A percentile compares a stretch with the other conserved stretches of the same genome.
Conservation (phyloP, 2,329 filamentous ascomycete species). For the Boeremia exigua region DNA sequence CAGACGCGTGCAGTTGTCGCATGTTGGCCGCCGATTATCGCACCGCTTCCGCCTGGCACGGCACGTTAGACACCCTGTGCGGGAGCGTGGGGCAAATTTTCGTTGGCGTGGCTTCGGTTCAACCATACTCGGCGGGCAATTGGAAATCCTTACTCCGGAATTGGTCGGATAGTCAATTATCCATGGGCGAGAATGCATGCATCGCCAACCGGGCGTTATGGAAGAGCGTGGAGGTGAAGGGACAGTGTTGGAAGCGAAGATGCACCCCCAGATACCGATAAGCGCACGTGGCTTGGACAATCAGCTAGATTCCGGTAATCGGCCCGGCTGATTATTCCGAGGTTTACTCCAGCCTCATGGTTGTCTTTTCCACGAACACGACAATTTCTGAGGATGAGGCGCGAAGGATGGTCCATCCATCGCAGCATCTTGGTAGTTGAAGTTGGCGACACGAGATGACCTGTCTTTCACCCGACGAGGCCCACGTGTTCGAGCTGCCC, state of each 20-base stretch:
- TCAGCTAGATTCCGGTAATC: slow-evolving; percentile 9
- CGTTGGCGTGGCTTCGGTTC: slow-evolving; percentile 42
- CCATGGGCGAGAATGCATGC: slow-evolving; percentile 11
- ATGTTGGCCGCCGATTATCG: slow-evolving; percentile 42
- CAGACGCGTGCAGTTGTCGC: slow-evolving; percentile 44
- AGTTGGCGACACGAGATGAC: slow-evolving; percentile 6
- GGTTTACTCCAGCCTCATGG: slow-evolving; percentile 1
- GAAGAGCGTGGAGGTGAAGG: slow-evolving; percentile 12
- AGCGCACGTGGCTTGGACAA: slow-evolving; percentile 9
- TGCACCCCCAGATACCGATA: slow-evolving; percentile 11
- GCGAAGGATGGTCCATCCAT: slow-evolving; percentile 1
- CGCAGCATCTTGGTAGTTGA: not conserved
- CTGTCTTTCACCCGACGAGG: slow-evolving; percentile 14
- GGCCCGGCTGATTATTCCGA: slow-evolving; percentile 14
- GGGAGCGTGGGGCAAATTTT: slow-evolving; percentile 46
- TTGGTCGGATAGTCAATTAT: slow-evolving; percentile 18
- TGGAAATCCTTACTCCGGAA: slow-evolving; percentile 9
- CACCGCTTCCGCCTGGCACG: slow-evolving; percentile 44
- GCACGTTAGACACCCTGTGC: slow-evolving; percentile 46
- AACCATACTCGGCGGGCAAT: slow-evolving; percentile 35
- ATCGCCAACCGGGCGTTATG: slow-evolving; percentile 8
- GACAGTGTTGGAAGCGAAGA: slow-evolving; percentile 13
- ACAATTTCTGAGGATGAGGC: not conserved
- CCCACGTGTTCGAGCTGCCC: slow-evolving; percentile 25
- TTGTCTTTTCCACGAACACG: not conserved